phyloP scores from a whole-genome alignment of 2,329 filamentous ascomycete species.

The Hypoxylon sp. region DNA sequence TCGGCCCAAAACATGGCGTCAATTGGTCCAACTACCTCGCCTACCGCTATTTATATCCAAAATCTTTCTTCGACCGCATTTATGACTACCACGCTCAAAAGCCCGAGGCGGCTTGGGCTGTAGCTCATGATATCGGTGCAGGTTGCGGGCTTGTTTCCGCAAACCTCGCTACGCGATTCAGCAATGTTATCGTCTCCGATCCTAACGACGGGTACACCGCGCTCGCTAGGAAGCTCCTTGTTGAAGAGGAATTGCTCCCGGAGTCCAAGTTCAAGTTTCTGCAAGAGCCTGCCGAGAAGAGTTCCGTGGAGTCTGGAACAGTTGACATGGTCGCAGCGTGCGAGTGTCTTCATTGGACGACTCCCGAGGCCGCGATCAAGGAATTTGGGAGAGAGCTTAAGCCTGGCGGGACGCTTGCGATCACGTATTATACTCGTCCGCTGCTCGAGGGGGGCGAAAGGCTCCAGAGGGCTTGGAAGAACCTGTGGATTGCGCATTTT shows the following conservation, averaged over 20 bases:
- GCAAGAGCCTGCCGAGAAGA: constrained; percentile 48
- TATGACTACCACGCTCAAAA: constrained; percentile 39
- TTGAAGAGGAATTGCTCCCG: constrained; percentile 30
- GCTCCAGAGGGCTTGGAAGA: constrained; percentile 25
- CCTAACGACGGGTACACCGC: constrained; percentile 47
- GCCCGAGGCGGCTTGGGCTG: constrained; percentile 16
- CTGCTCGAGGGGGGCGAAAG: constrained; percentile 27
- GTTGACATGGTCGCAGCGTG: constrained; percentile 46
- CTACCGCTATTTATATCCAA: constrained; percentile 37
- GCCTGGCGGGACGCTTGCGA: constrained; percentile 43
- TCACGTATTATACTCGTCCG: constrained; percentile 42
- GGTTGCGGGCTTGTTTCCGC: constrained; percentile 38
- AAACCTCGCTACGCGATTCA: constrained; percentile 35
- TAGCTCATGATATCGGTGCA: constrained; percentile 41
- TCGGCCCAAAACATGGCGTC: constrained; percentile 21
- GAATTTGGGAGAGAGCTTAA: constrained; percentile 46
- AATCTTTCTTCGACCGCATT: constrained; percentile 42
- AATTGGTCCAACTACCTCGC: constrained; percentile 42
- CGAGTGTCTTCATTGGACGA: constrained; percentile 48
- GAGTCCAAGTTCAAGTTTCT: constrained; percentile 46
- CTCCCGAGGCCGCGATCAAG: constrained; percentile 36
- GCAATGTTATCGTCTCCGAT: constrained; percentile 47
- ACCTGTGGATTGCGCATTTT: constrained; percentile 20
- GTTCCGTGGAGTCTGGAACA: constrained; percentile 35
- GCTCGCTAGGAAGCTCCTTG: constrained; percentile 42